Base-by-base conservation (phyloP, 2,329 filamentous ascomycete species). In the Penicillium paneum region DNA sequence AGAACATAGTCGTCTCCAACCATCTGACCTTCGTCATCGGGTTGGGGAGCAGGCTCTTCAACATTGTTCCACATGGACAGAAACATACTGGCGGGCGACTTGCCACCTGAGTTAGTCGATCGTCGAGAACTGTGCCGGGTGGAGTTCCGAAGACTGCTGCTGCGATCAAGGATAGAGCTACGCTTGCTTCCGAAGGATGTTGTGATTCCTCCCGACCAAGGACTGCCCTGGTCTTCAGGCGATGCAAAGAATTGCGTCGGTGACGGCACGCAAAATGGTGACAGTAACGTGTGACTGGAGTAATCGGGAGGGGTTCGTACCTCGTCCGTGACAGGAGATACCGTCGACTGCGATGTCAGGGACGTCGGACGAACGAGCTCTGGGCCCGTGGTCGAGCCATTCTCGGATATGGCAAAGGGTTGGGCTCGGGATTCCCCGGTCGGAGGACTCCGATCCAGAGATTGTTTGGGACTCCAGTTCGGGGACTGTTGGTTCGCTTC, bases 1-100 rank as follows among this genome's bases (percentile, higher is more conserved):
- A 88, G 81, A 31, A 88, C 83, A 67, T 87, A 88, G 58, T 86
- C 83, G 49, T 81, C 79, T 39, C 84, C 85, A 43, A 88, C 82
- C 56, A 85, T 81, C 66, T 88, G 84, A 3, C 85, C 85, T 73
- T 88, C 85, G 45, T 86, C 83, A 64, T 88, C 85, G 12, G 83
- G 84, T 55, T 84, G 77, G 59, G 65, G 73, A 49, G 66, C 74
- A 63, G 67, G 67, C 54, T 72, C 76, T 49, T 65, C 77, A 50
- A 55, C 67, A 52, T 64, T 72, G 47, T 72, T 76, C 73, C 79
- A 84, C 63, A 79, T 77, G n/a, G 81, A 80, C 24, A 85, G 72
- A 59, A 83, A 85, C 17, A 78, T 79, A 42, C 80, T 81, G 12
- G 83, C 83, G 1, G 82, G 82, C 6, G 83, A 85, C 66, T 81